Conservation (phyloP, 2,329 filamentous ascomycete genomes). For the Venturia asperata region DNA sequence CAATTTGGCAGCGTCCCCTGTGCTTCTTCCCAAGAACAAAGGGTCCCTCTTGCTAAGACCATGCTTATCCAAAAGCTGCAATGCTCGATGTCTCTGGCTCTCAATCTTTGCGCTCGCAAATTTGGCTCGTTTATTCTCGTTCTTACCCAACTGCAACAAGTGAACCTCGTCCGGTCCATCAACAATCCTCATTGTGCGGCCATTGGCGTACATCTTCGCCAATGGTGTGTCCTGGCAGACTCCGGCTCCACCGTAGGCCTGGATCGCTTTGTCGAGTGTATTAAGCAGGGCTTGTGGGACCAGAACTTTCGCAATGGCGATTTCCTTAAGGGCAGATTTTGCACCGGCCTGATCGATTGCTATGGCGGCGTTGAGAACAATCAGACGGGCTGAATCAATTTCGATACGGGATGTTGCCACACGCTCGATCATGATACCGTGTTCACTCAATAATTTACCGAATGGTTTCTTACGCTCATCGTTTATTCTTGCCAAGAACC, state of each 20-base stretch:
- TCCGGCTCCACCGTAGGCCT: constrained; percentile 84
- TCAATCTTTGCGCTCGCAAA: constrained; percentile 19
- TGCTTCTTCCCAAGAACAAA: constrained; percentile 17
- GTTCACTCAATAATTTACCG: constrained; percentile 75
- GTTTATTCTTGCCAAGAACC: constrained; percentile 89
- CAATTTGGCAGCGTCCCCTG: constrained; percentile 13
- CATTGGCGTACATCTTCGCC: constrained; percentile 65
- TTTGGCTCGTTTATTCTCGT: constrained; percentile 58
- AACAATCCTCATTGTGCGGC: constrained; percentile 75
- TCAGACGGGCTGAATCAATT: constrained; percentile 82
- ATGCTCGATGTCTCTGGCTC: constrained; percentile 10
- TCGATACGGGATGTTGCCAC: constrained; percentile 88
- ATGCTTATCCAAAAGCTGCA: constrained; percentile 3
- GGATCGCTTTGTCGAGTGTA: constrained; percentile 90
- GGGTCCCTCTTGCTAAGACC: constrained; percentile 16
- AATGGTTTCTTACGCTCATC: constrained; percentile 88
- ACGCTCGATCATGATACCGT: constrained; percentile 93
- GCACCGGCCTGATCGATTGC: constrained; percentile 87
- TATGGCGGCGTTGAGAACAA: constrained; percentile 90
- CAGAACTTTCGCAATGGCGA: constrained; percentile 90
- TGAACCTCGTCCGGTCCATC: constrained; percentile 96
- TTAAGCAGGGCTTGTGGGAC: constrained; percentile 74
- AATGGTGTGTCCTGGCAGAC: constrained; percentile 92
- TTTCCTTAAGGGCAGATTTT: constrained; percentile 85
- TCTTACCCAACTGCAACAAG: constrained; percentile 65